A percentile compares a stretch with the other conserved stretches of the same genome.
Conservation (phyloP, 257 asterid species). For the Penstemon newberryi region DNA sequence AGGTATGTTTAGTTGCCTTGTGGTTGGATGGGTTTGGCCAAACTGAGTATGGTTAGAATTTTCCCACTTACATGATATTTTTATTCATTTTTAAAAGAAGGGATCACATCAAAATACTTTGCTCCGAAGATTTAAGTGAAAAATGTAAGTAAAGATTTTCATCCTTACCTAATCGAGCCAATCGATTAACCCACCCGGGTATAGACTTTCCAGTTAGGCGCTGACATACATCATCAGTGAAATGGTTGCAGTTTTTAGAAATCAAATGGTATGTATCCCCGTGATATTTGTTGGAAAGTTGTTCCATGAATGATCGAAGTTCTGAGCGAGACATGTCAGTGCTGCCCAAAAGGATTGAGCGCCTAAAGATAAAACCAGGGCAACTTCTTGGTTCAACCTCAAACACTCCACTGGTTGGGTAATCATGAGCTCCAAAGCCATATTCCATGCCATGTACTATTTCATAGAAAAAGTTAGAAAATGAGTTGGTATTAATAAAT, state of each 20-base stretch:
- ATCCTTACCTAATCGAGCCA: constrained; percentile 79
- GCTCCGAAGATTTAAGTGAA: too few relatives aligned
- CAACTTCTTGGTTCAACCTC: constrained; percentile 92
- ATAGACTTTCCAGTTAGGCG: constrained; percentile 75
- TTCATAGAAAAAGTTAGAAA: constrained; percentile 21
- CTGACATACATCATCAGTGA: constrained; percentile 73
- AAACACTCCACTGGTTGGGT: constrained; percentile 81
- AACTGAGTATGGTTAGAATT: too few relatives aligned
- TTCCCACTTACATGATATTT: too few relatives aligned
- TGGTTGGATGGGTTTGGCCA: too few relatives aligned
- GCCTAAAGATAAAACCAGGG: constrained; percentile 87
- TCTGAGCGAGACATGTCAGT: constrained; percentile 75
- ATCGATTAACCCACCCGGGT: constrained; percentile 94
- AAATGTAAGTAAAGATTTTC: neutral
- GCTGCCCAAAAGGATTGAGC: constrained; percentile 74
- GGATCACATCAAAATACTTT: too few relatives aligned
- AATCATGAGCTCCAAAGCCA: constrained; percentile 94
- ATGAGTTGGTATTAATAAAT: constrained; percentile 9
- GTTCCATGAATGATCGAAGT: constrained; percentile 76
- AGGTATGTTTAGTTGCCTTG: too few relatives aligned
- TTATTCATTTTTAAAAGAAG: too few relatives aligned
- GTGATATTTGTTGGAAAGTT: constrained; percentile 64
- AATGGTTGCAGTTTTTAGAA: constrained; percentile 92
- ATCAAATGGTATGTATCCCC: constrained; percentile 89
- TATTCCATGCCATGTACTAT: constrained; percentile 83